These are phyloP conservation scores for Dimocarpus longan DNA, from an alignment of 345 rosid species.

Conservation along the genomic window DNA sequence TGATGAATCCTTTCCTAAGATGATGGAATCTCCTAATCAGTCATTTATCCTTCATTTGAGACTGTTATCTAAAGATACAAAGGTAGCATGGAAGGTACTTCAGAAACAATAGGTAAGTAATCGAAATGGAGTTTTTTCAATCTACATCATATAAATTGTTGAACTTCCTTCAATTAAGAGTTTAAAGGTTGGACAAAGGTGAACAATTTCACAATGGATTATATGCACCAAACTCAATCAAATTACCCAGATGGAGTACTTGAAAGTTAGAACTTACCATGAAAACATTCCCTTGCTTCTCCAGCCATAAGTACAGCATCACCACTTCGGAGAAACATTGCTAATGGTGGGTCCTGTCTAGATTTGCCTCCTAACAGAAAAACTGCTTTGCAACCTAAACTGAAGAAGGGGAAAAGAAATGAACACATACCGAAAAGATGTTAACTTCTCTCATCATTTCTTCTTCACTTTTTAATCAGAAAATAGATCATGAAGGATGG, in stretches of 20 bases:
- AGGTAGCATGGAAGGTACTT: not conserved
- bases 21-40: not conserved
- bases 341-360: slow-evolving; percentile 71
- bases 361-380: slow-evolving; percentile 91
- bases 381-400: slow-evolving; percentile 95
- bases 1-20: no score
- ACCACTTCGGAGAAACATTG: slow-evolving; percentile 95
- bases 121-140: not conserved
- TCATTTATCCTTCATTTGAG: not conserved
- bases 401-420: slow-evolving; percentile 29
- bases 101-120: no score
- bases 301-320: slow-evolving; percentile 93
- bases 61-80: not conserved
- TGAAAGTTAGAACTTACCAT: slow-evolving; percentile 50
- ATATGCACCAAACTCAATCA: not conserved
- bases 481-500: not conserved
- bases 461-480: not conserved
- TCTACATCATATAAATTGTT: not conserved
- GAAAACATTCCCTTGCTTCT: slow-evolving; percentile 95
- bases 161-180: not conserved
- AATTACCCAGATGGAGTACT: not conserved
- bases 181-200: not conserved
- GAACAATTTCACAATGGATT: not conserved
- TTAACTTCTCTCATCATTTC: not conserved
- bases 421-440: slow-evolving; percentile 1